Base-by-base conservation (phyloP, 345 rosid genomes). In the Salix exigua region DNA sequence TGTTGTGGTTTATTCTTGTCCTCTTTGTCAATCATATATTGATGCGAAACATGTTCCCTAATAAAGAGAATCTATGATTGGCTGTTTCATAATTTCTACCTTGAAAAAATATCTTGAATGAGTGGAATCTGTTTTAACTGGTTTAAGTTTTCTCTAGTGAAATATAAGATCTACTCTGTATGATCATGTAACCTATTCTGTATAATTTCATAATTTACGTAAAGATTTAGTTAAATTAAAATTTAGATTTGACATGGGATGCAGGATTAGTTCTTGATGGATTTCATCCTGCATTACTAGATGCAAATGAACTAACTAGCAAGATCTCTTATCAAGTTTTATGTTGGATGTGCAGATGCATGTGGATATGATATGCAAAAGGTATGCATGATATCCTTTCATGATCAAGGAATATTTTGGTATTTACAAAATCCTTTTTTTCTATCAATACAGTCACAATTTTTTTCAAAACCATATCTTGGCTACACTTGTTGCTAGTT, bases 351-450 rank as follows among this genome's bases (percentile, higher is more conserved):
- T 83, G 85, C 89, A 89, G 93, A 78, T 65, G 76, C 71, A 70
- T 88, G 89, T 61, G 91, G 88, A 48, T 89, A 85, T 44, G 85
- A 88, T 81, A 83, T 86, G 83, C 72, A 78, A 71, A 80, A 88
- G 93, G 93, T 89, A 78, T 50, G 78, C 11, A n/a, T 37, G 44
- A 30, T 72, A 51, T 79, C 53, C 68, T 71, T 63, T 58, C n/a
- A 19, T 25, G 63, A 37, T 71, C 44, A 60, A 75, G 26, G 28
- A 40, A 35, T 70, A 50, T 33, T 65, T 72, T 6, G 4, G 40
- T 33, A 51, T 35, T 63, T 12, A 70, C 18, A 19, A 58, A 40
- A 60, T 51, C 44, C 53, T 21, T 55, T 61, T 69, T 68, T 28
- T 16, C 62, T 60, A 51, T 17, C n/a, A 23, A 46, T 25, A 12